These are phyloP conservation scores for Cymbopogon citratus DNA, from an alignment of 176 grass and related monocot species.

Conservation along the genomic window DNA sequence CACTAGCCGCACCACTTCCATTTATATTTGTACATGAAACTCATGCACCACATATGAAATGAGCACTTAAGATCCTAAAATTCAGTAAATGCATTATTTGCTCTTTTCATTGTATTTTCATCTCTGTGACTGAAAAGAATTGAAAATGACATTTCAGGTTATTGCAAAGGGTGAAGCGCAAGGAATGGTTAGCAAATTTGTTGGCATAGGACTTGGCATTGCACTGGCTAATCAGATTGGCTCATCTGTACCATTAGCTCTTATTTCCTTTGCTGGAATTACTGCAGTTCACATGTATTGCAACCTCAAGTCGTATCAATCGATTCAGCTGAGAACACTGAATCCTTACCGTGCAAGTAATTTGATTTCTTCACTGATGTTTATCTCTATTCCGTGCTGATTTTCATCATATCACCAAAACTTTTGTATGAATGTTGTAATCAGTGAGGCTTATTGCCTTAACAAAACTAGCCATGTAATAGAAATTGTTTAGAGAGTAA, in stretches of 20 bases:
- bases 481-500: neutral
- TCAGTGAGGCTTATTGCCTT: neutral
- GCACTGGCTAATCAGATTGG: slow-evolving; percentile 68
- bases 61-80: neutral
- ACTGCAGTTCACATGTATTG: slow-evolving; percentile 95
- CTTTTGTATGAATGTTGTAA: neutral
- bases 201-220: slow-evolving; percentile 88
- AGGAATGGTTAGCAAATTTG: slow-evolving; percentile 98
- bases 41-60: neutral
- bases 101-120: neutral
- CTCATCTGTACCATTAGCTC: slow-evolving; percentile 82
- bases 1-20: neutral
- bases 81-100: neutral
- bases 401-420: slow-evolving; percentile 20
- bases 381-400: slow-evolving; percentile 2
- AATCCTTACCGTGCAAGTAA: slow-evolving; percentile 98
- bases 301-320: slow-evolving; percentile 94
- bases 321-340: slow-evolving; percentile 87
- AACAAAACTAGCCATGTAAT: neutral
- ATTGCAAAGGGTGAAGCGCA: slow-evolving; percentile 99
- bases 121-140: neutral
- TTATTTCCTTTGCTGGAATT: slow-evolving; percentile 76
- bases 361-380: slow-evolving; percentile 24
- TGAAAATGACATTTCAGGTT: slow-evolving; percentile 50
- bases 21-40: neutral